phyloP scores from a whole-genome alignment of 1,139 yeast genomes.

The Debaryomycetaceae sp. region DNA sequence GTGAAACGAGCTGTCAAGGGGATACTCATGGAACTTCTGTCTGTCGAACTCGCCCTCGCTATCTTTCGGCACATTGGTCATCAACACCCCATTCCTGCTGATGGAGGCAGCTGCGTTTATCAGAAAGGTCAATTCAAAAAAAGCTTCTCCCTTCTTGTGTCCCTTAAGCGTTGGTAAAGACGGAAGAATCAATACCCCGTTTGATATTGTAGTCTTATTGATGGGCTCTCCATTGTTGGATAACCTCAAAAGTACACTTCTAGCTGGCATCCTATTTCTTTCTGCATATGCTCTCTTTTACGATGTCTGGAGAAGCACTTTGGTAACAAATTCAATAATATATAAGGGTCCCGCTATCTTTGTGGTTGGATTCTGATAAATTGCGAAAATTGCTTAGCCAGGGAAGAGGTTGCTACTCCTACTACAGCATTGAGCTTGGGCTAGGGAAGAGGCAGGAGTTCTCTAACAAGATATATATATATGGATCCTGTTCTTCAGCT shows the following conservation, averaged over 20 bases:
- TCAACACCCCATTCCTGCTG: constrained; percentile 64
- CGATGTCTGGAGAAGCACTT: neutral
- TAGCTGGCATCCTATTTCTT: constrained; percentile 2
- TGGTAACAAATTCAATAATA: neutral
- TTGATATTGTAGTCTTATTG: constrained; percentile 35
- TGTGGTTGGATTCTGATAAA: neutral
- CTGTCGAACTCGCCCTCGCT: constrained; percentile 49
- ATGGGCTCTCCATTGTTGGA: constrained; percentile 58
- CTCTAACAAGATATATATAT: too few relatives aligned
- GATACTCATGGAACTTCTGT: constrained; percentile 44
- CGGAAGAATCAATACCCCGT: constrained; percentile 67
- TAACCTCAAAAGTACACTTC: constrained; percentile 45
- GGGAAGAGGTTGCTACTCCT: neutral
- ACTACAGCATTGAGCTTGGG: neutral
- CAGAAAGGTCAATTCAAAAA: constrained; percentile 57
- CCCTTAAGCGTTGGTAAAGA: constrained; percentile 46
- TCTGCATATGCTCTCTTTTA: neutral
- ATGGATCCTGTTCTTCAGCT: too few relatives aligned
- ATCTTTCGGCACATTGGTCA: constrained; percentile 68
- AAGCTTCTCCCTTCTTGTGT: constrained; percentile 37
- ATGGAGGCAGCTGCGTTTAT: constrained; percentile 74
- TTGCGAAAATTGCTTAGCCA: neutral
- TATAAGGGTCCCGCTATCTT: neutral
- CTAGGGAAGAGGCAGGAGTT: too few relatives aligned
- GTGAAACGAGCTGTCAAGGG: constrained; percentile 50